These are phyloP conservation scores for Ilex aquifolium DNA, from an alignment of 257 asterid species.

Conservation along the genomic window DNA sequence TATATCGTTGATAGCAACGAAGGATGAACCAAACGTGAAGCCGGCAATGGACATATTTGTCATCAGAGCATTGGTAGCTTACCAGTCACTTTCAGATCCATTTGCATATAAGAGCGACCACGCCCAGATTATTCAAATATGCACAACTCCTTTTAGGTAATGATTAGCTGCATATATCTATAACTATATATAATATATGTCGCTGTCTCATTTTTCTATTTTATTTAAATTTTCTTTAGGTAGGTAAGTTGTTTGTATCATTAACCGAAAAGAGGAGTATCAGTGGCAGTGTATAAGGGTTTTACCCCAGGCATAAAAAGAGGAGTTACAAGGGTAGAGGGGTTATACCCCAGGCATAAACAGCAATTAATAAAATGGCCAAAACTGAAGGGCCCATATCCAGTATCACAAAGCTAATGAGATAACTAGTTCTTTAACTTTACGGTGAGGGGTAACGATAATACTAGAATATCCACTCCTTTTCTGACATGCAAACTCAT, in stretches of 20 bases:
- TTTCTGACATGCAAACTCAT: slow-evolving; percentile 4
- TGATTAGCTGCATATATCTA: slow-evolving; percentile 6
- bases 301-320: too few species aligned
- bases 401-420: too few species aligned
- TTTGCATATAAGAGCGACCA: slow-evolving; percentile 81
- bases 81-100: slow-evolving; percentile 88
- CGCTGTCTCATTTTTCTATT: slow-evolving; percentile 7
- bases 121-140: slow-evolving; percentile 65
- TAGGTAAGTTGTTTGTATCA: too few species aligned
- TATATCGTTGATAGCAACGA: slow-evolving; percentile 55
- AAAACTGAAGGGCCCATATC: too few species aligned
- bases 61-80: slow-evolving; percentile 62
- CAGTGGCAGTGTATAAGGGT: too few species aligned
- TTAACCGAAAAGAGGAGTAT: too few species aligned
- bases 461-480: background rate
- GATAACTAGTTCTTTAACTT: background rate
- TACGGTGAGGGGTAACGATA: too few species aligned
- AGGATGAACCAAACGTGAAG: slow-evolving; percentile 55
- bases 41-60: slow-evolving; percentile 59
- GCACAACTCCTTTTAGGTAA: slow-evolving; percentile 95
- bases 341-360: too few species aligned
- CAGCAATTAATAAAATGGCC: too few species aligned
- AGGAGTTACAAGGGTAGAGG: too few species aligned
- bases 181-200: background rate
- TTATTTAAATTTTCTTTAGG: background rate